Evolutionary conservation across 805 yeast genomes (phyloP), one percentile per base, ranked within the genome.

Genomic region (Sugiyamaella valdiviana): DNA sequence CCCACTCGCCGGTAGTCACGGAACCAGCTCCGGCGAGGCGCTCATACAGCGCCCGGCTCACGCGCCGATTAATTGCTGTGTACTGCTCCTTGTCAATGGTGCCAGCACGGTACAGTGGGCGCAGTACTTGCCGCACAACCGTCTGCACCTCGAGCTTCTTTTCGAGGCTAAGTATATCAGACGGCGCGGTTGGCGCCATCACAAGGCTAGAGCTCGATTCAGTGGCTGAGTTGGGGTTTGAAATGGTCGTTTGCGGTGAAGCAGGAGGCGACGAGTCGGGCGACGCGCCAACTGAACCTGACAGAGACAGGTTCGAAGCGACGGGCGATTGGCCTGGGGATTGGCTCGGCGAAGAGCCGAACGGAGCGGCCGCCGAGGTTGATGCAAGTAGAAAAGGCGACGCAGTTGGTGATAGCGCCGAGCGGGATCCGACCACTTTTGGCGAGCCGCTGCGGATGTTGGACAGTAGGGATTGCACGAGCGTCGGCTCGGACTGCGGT

Each of bases 121-220:
- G 67, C 42, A 85, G 59, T 16, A 67, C 70, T 16, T 72, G 68
- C 37, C 87, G 66, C 9, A 85, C 80, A 26, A 78, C 64, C 17
- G 67, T 69, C 59, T 85, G 93, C 14, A 85, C 74, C 29, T 67
- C 63, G 16, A 67, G 59, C 57, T 85, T 85, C 52, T 79, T 79
- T 14, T 71, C 73, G 37, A 62, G 58, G n/a, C 41, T 40, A 23
- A 54, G 45, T 16, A 17, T 16, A 23, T 40, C 23, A 3, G 49
- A 22, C 2, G 53, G n/a, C n/a, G n/a, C n/a, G n/a, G n/a, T n/a
- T n/a, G n/a, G n/a, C n/a, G n/a, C n/a, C n/a, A n/a, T n/a, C n/a
- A n/a, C 45, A n/a, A 43, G 26, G n/a, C 40, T 19, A 24, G 42
- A 17, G 19, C 44, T 22, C 5, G 60, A 43, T n/a, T 57, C 45